Base-by-base conservation (phyloP, 768 basidiomycete species). In the Tremella fuciformis region DNA sequence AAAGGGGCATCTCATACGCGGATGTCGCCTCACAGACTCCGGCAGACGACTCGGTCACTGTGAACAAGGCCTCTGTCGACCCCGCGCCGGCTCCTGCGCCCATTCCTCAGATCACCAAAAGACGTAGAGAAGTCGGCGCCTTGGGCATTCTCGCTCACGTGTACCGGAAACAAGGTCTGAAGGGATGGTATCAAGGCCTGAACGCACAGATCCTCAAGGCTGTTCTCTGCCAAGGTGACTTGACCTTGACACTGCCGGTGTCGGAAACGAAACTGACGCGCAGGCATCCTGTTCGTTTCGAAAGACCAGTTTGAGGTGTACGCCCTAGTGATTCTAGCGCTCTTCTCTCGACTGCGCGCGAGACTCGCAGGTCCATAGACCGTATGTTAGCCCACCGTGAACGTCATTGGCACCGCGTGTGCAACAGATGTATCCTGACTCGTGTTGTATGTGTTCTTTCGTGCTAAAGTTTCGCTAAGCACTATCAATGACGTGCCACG, bases 101-200 rank as follows among this genome's bases (percentile, higher is more conserved):
- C n/a, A n/a, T 40, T 47, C 51, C 25, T 48, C 8, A n/a, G 26
- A 55, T 19, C 26, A 21, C 50, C 26, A 59, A 11, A 26, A 44
- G 29, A 53, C 64, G 54, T 49, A 57, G 51, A 49, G 41, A 60
- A 24, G 21, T 81, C 15, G 89, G 91, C 9, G 92, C 94, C 1
- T 65, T 94, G 16, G 85, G 85, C 48, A 83, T 97, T 29, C 82
- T 99, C 42, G 72, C 78, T 2, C 80, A 84, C 41, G 87, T 91
- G 2, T 86, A 84, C 79, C 80, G 80, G 73, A 82, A 83, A 55
- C 84, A 96, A 70, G 96, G 96, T 0, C 80, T 91, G 65, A 64
- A 80, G n/a, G 96, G 96, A 24, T 94, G 91, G 91, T 99, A 99
- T 76, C 89, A 91, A 87, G 96, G 96, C 11, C 93, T 99, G 88